Base-by-base conservation (phyloP, 2,329 filamentous ascomycete genomes). In the Coniochaeta ligniaria region DNA sequence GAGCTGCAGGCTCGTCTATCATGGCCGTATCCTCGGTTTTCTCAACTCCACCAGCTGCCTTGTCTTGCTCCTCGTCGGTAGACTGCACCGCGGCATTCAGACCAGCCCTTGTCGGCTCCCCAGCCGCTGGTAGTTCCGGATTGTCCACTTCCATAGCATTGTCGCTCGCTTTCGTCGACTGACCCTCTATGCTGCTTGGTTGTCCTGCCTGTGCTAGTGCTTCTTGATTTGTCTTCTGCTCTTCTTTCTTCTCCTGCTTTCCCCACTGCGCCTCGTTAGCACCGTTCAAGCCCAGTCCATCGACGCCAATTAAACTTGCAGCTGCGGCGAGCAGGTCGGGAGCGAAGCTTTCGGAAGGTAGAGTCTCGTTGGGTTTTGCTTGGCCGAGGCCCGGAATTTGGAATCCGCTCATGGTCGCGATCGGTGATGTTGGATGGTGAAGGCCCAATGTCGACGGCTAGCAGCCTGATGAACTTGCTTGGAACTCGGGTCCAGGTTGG, bases 331-430 rank as follows among this genome's bases (percentile, higher is more conserved):
- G 59, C 11, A 65, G 61, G 41, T 69, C 65, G 58, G 67, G 61
- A 1, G 64, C 63, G 47, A 68, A 64, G 41, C 63, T 67, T 16
- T 66, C 59, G n/a, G 38, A 28, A 6, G 66, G 64, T 6, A 66
- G 59, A 31, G 60, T 57, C 59, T 70, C 65, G 41, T 67, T 67
- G 4, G 64, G 57, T 59, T 64, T 64, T 16, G 66, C 66, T 50
- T 68, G 62, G 63, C 69, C 70, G 14, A 71, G 68, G 60, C 71
- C 70, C 12, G 70, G 70, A n/a, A 72, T 72, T 26, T 64, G 59
- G 50, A 67, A 67, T 3, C 50, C 65, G 14, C 54, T 57, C 54
- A 57, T 57, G 35, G 54, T 36, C n/a, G 17, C n/a, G 33, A 14
- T 36, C 54, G 47, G 8, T 17, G 24, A n/a, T 16, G 11, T 47